Evolutionary conservation across 164 flowering plant species (phyloP).

Genomic region (Stephania cephalantha): DNA sequence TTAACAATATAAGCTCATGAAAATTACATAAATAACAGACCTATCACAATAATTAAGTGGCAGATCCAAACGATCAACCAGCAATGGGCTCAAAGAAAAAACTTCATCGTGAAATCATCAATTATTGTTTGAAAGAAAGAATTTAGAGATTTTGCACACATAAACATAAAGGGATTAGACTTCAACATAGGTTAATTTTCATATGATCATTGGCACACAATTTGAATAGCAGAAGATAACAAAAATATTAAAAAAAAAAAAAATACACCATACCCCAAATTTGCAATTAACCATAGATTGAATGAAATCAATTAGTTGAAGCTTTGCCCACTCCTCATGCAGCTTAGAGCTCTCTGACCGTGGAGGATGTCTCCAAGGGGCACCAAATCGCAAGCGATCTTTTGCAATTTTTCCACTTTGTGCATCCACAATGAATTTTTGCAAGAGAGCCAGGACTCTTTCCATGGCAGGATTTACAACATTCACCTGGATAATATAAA

Average conservation of each 20-base stretch:
- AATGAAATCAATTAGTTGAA: constrained; percentile 86
- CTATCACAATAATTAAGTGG: background rate
- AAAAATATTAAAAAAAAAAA: background rate
- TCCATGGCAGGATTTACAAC: constrained; percentile 97
- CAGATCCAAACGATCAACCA: constrained; percentile 1
- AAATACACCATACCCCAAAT: constrained; percentile 58
- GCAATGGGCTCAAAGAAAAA: background rate
- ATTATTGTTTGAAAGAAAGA: background rate
- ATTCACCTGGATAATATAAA: constrained; percentile 40
- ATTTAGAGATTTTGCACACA: background rate
- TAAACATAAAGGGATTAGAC: background rate
- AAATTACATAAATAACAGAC: background rate
- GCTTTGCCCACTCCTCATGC: constrained; percentile 69
- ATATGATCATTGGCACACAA: background rate
- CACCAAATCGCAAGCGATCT: constrained; percentile 78
- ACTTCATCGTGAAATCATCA: background rate
- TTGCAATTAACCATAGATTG: constrained; percentile 67
- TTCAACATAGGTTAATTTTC: background rate
- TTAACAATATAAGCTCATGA: background rate
- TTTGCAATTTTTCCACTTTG: constrained; percentile 53
- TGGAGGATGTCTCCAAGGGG: constrained; percentile 99
- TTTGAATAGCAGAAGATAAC: background rate
- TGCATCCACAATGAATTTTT: constrained; percentile 68
- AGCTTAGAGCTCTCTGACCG: constrained; percentile 30
- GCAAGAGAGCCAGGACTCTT: constrained; percentile 51